Conservation (phyloP, 2,329 filamentous ascomycete species). For the Fusarium austroafricanum region DNA sequence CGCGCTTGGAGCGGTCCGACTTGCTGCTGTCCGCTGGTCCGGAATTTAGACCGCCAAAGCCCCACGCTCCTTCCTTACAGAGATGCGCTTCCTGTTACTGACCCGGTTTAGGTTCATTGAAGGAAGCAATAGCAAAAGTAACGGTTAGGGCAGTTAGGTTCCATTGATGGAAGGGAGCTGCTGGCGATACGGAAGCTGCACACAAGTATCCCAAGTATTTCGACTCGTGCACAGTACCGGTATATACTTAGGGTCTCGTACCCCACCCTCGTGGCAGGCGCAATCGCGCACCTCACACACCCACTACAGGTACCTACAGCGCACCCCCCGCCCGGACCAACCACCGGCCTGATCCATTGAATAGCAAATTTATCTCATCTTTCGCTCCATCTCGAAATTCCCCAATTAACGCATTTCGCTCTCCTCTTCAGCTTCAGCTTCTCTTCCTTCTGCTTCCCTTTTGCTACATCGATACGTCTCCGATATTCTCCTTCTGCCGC, state of each 20-base stretch:
- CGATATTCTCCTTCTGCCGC: slow-evolving; percentile 24
- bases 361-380: slow-evolving; percentile 49
- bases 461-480: slow-evolving; percentile 26
- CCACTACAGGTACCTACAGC: slow-evolving; percentile 2
- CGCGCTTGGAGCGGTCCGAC: slow-evolving; percentile 40
- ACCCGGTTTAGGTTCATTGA: slow-evolving; percentile 10
- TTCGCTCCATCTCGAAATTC: slow-evolving; percentile 44
- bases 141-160: neutral
- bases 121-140: neutral
- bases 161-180: neutral
- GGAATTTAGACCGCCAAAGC: slow-evolving; percentile 39
- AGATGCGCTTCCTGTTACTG: slow-evolving; percentile 24
- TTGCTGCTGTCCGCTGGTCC: slow-evolving; percentile 41
- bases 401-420: slow-evolving; percentile 47
- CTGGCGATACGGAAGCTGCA: neutral
- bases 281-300: neutral
- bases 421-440: slow-evolving; percentile 28
- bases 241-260: slow-evolving; percentile 15
- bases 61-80: slow-evolving; percentile 20
- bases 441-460: slow-evolving; percentile 19
- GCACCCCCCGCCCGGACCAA: slow-evolving; percentile 42
- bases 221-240: slow-evolving; percentile 7
- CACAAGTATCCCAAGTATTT: slow-evolving; percentile 17
- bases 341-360: slow-evolving; percentile 40
- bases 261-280: slow-evolving; percentile 9